Conservation (phyloP, 352 stramenopile species). For the Blastocystis hominis region DNA sequence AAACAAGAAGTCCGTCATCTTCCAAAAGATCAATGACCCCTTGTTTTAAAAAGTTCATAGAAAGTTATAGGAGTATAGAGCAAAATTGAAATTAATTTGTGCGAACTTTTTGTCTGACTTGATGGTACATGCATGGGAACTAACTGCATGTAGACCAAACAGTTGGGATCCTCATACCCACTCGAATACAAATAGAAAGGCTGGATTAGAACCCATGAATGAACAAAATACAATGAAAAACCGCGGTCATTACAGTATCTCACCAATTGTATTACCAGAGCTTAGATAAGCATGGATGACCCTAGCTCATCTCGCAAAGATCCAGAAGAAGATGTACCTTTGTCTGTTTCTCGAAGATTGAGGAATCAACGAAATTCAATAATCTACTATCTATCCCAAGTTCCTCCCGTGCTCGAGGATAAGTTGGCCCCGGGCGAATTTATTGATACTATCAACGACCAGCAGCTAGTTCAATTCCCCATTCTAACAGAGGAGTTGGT, state of each 20-base stretch:
- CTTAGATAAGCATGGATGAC: background rate
- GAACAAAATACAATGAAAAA: background rate
- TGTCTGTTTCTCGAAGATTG: background rate
- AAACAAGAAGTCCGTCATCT: slow-evolving; percentile 34
- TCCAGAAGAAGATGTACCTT: background rate
- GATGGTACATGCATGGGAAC: background rate
- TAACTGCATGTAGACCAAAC: background rate
- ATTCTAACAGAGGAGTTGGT: background rate
- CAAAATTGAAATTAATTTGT: background rate
- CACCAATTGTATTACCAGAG: background rate
- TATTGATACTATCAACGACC: background rate
- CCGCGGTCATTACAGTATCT: background rate
- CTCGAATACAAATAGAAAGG: background rate
- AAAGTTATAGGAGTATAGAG: background rate
- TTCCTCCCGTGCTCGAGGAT: background rate
- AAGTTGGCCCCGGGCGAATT: background rate
- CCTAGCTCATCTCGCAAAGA: background rate
- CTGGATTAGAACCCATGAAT: background rate
- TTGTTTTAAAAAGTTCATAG: slow-evolving; percentile 53
- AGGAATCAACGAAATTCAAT: background rate
- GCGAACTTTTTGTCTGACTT: background rate
- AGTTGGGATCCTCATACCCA: background rate
- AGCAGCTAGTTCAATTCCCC: background rate
- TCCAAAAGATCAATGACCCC: slow-evolving; percentile 12
- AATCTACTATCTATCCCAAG: background rate